Evolutionary conservation across 1,139 yeast genomes (phyloP), one percentile per base, ranked within the genome.

Genomic region (Candida tetrigidarum): DNA sequence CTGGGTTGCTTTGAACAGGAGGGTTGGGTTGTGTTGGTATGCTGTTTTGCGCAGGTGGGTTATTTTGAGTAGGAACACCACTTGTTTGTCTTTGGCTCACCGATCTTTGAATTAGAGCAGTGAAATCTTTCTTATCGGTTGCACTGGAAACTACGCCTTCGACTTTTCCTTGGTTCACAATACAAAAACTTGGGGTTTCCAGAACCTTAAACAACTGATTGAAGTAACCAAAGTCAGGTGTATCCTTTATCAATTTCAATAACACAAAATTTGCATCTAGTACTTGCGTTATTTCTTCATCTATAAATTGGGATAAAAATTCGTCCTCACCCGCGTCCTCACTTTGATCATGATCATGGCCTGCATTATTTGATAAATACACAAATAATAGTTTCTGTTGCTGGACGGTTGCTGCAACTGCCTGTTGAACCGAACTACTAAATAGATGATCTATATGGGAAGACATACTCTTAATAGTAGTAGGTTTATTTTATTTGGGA

Each of bases 161-260:
- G 8, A 82, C 62, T 35, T 67, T 59, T 2, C 84, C 80, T 9
- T 69, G 66, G 37, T 61, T 63, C 7, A 84, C 69, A 43, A 80
- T 67, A 60, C 68, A 78, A 48, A 78, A 65, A 51, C 80, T 71
- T 10, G 84, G 88, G 3, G 70, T 65, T 1, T 54, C 56, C 28
- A 74, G 69, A 25, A 69, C 67, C 0, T 76, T 76, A 53, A 80
- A 81, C 11, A 81, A 63, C 50, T 78, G 80, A 37, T 71, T 65
- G 53, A 85, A 83, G 51, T 66, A 68, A 1, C 55, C 60, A 51
- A 67, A 81, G 49, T 84, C 84, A 2, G 58, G 57, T 0, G 82
- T 64, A n/a, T 67, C 75, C 37, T 74, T 67, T 1, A 62, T 46
- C 30, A 84, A 59, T 51, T 70, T 67, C 41, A 84, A 62, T 37